Percentiles rank a stretch among this genome's conserved stretches.
phyloP scores from a whole-genome alignment of 139 green algal genomes.

The Chlorella sorokiniana region DNA sequence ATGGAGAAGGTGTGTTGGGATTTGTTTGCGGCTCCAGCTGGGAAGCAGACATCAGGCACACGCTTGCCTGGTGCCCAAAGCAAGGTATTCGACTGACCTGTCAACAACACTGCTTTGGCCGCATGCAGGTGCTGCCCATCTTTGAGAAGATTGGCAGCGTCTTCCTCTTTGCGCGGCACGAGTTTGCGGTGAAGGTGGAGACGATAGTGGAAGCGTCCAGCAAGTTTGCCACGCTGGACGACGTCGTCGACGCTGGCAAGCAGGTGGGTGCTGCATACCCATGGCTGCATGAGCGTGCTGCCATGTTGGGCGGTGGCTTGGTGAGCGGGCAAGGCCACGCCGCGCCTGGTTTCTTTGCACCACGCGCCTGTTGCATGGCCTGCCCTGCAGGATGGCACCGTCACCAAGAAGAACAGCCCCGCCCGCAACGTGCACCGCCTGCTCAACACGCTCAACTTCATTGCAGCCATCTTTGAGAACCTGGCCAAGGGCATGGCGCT shows the following conservation, averaged over 20 bases:
- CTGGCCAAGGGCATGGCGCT: slow-evolving; percentile 43
- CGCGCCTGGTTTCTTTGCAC: neutral
- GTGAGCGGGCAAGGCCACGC: neutral
- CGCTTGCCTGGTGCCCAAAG: too few species aligned
- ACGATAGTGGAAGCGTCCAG: slow-evolving; percentile 34
- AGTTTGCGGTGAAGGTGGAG: slow-evolving; percentile 45
- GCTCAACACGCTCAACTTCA: slow-evolving; percentile 61
- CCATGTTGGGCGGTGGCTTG: neutral
- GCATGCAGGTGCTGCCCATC: slow-evolving; percentile 39
- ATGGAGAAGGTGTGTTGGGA: slow-evolving; percentile 20
- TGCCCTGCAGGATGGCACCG: slow-evolving; percentile 44
- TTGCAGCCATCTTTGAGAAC: slow-evolving; percentile 59
- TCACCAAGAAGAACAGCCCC: slow-evolving; percentile 67
- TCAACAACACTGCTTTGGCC: neutral
- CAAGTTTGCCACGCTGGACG: slow-evolving; percentile 33
- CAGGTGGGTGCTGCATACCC: slow-evolving; percentile 43
- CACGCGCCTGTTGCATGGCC: neutral
- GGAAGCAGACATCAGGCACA: neutral
- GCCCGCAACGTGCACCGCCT: slow-evolving; percentile 69
- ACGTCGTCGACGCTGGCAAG: slow-evolving; percentile 52
- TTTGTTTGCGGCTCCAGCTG: neutral
- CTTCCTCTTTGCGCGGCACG: slow-evolving; percentile 49
- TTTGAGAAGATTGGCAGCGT: slow-evolving; percentile 52
- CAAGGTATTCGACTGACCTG: too few species aligned
- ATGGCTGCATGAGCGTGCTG: neutral